phyloP scores from a whole-genome alignment of 768 basidiomycete genomes.

The Lentinus brumalis region DNA sequence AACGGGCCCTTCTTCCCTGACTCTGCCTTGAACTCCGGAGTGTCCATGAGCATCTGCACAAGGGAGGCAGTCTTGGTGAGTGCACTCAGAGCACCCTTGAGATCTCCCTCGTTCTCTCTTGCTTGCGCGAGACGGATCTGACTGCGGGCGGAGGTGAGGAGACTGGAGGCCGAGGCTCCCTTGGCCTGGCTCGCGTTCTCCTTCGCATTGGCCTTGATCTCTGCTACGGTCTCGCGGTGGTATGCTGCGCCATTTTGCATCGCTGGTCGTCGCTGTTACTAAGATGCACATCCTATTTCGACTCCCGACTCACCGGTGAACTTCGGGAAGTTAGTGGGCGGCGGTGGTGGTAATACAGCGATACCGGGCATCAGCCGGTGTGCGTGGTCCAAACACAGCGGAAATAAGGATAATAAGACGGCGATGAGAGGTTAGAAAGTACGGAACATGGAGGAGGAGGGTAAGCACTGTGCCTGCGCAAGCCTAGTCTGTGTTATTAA shows the following conservation, averaged over 20 bases:
- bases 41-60: slow-evolving; percentile 58
- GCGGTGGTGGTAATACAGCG: slow-evolving; percentile 42
- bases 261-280: slow-evolving; percentile 27
- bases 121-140: slow-evolving; percentile 57
- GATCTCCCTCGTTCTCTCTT: slow-evolving; percentile 57
- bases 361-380: slow-evolving; percentile 43
- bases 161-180: slow-evolving; percentile 58
- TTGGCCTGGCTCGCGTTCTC: slow-evolving; percentile 51
- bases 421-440: slow-evolving; percentile 11
- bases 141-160: slow-evolving; percentile 63
- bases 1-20: slow-evolving; percentile 56
- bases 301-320: slow-evolving; percentile 26
- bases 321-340: slow-evolving; percentile 22
- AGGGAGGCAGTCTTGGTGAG: slow-evolving; percentile 65
- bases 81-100: slow-evolving; percentile 59
- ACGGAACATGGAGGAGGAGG: not conserved
- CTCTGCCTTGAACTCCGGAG: slow-evolving; percentile 55
- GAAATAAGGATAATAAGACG: slow-evolving; percentile 15
- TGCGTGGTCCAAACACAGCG: not conserved
- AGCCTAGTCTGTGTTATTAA: too few species aligned
- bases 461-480: not conserved
- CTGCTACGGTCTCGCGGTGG: slow-evolving; percentile 37
- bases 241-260: slow-evolving; percentile 43
- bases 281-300: slow-evolving; percentile 11
- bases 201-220: slow-evolving; percentile 51